phyloP scores from a whole-genome alignment of 2,329 filamentous ascomycete species.

The Eurotiales sp. region DNA sequence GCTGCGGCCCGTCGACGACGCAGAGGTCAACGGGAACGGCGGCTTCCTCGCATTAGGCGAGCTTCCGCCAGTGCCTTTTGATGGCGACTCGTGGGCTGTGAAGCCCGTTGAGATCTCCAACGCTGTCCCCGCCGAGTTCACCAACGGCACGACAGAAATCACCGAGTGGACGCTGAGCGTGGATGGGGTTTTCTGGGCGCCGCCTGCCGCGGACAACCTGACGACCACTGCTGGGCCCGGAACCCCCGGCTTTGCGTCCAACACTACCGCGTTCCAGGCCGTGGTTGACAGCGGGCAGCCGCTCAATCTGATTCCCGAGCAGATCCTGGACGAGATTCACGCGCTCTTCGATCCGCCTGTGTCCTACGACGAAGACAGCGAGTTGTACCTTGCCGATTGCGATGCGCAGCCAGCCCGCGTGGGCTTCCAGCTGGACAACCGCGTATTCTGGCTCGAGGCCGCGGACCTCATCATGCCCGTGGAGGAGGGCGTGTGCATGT shows the following conservation, averaged over 20 bases:
- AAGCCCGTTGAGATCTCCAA: constrained; percentile 32
- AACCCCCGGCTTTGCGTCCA: constrained; percentile 11
- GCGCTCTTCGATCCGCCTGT: constrained; percentile 42
- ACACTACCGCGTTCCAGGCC: constrained; percentile 32
- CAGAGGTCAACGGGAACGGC: constrained; percentile 22
- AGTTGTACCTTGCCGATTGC: constrained; percentile 23
- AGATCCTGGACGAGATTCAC: constrained; percentile 38
- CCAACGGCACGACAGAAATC: constrained; percentile 23
- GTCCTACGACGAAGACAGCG: constrained; percentile 24
- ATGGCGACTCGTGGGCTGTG: constrained; percentile 29
- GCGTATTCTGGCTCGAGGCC: constrained; percentile 28
- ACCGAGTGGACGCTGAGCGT: constrained; percentile 39
- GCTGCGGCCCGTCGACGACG: constrained; percentile 25
- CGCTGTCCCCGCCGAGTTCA: constrained; percentile 21
- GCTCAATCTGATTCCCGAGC: constrained; percentile 36
- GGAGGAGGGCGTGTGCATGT: constrained; percentile 18
- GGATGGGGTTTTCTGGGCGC: constrained; percentile 26
- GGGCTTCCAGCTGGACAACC: constrained; percentile 16
- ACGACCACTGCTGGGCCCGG: background rate
- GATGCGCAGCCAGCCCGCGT: background rate
- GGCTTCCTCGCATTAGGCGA: constrained; percentile 50
- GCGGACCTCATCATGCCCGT: constrained; percentile 29
- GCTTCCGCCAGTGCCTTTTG: constrained; percentile 42
- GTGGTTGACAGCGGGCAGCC: constrained; percentile 40
- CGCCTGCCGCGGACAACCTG: constrained; percentile 6